phyloP scores from a whole-genome alignment of 2,329 filamentous ascomycete species.

The Colletotrichum sp. region DNA sequence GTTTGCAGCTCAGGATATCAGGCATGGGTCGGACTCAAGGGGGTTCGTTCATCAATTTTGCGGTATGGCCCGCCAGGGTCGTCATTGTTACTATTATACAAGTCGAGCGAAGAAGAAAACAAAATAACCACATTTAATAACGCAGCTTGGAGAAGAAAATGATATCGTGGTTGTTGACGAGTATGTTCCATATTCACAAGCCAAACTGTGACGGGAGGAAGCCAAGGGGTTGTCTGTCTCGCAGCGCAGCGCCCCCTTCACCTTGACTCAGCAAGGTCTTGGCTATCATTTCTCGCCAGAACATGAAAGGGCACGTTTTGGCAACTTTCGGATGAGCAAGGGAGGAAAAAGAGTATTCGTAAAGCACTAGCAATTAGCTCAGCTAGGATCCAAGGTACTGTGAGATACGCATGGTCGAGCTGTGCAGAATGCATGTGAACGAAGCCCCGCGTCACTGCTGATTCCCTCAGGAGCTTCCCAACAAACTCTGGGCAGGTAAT shows the following conservation, averaged over 20 bases:
- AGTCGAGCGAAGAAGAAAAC: neutral
- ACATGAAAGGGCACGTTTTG: neutral
- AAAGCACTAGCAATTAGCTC: neutral
- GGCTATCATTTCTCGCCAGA: neutral
- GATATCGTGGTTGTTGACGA: neutral
- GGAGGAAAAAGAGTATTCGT: neutral
- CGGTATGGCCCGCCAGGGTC: neutral
- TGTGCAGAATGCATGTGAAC: neutral
- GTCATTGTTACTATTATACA: neutral
- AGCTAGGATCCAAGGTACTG: neutral
- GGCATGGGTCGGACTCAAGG: neutral
- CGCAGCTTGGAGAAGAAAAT: neutral
- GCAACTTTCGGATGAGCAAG: neutral
- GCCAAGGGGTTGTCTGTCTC: neutral
- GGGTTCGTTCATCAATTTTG: neutral
- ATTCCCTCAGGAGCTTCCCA: neutral
- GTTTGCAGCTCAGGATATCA: constrained; percentile 5
- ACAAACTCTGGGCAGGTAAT: neutral
- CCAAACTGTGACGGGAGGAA: neutral
- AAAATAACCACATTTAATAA: neutral
- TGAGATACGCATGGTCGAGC: neutral
- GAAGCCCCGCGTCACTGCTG: neutral
- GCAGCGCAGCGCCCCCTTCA: neutral
- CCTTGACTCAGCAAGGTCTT: neutral
- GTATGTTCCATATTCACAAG: neutral